Base-by-base conservation (phyloP, 352 stramenopile genomes). In the Pythium graminicola region DNA sequence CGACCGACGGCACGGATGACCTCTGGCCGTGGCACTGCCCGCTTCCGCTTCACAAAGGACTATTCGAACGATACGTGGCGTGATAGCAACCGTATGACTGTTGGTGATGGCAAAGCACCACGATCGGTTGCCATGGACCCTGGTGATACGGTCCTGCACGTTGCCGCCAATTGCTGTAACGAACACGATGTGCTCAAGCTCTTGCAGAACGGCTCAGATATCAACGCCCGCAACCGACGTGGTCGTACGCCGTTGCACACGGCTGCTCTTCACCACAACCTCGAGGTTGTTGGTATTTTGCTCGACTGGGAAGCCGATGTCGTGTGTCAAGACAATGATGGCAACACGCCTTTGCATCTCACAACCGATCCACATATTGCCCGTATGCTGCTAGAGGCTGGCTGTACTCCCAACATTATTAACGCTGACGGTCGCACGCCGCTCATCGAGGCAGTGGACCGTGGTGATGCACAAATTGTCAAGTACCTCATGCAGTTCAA, bases 131-230 rank as follows among this genome's bases (percentile, higher is more conserved):
- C 80, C 10, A 93, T 91, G 82, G 80, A 86, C 38, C 82, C 82
- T 9, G 85, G 85, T 62, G 82, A 95, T 47, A 93, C 82, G 20
- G 85, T 91, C 43, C 64, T 95, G 13, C 85, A 95, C 60, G 75
- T 93, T 11, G 85, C 84, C 29, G 80, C 80, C 0, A 93, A 93
- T 58, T 92, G 80, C 62, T 90, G 80, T 55, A 90, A 91, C 41
- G 79, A 89, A 44, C 79, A 86, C 60, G 84, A 95, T 41, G 80
- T 95, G 24, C 55, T 90, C 6, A 88, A 85, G 61, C 61, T 95
- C 46, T 68, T 95, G 32, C 80, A 95, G 55, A 93, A 92, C 47
- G 84, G 84, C 24, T 89, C 81, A 9, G 78, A 91, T 38, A 90
- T 92, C 39, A 91, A 93, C 49, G 80, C 84, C 19, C 74, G 71